Base-by-base conservation (phyloP, 2,329 filamentous ascomycete species). In the Penicillium digitatum region DNA sequence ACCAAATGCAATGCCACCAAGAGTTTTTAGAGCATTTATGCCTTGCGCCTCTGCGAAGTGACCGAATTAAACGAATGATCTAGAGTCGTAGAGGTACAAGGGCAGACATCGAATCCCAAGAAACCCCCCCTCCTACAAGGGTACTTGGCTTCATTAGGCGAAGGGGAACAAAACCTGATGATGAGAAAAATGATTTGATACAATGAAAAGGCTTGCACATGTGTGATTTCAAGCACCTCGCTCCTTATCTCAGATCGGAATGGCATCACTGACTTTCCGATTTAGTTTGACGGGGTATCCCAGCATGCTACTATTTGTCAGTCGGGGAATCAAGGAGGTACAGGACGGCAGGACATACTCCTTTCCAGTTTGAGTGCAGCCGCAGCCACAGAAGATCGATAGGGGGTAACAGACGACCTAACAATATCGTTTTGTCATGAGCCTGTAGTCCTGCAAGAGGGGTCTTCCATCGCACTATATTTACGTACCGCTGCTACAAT, bases 361-460 rank as follows among this genome's bases (percentile, higher is more conserved):
- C 64, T 80, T 81, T 24, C 81, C 81, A 0, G 72, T 73, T 62
- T 82, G 74, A 2, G 80, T 82, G 38, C 76, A 74, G 61, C 79
- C 81, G 63, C 81, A 83, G n/a, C 81, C 79, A 67, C 81, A 83
- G 45, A 84, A 74, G 22, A 84, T 68, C 0, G 79, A 77, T 5
- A 78, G 79, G 2, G 81, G 81, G 75, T 79, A 84, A 58, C 80
- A 82, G 31, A 83, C 60, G 14, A 82, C 68, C 79, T 81, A 51
- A 37, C 49, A 48, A 3, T 18, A 18, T 27, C 12, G 39, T 31
- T 31, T 26, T 44, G 29, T 38, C 12, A 59, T 58, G 24, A 61
- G 32, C 24, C 54, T 24, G 8, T 12, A 45, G n/a, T 47, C 34
- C 51, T 46, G 37, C n/a, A 16, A 32, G 16, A 27, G 18, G 18